Conservation (phyloP, 176 grass and related monocot genomes). For the Rhynchospora breviuscula region DNA sequence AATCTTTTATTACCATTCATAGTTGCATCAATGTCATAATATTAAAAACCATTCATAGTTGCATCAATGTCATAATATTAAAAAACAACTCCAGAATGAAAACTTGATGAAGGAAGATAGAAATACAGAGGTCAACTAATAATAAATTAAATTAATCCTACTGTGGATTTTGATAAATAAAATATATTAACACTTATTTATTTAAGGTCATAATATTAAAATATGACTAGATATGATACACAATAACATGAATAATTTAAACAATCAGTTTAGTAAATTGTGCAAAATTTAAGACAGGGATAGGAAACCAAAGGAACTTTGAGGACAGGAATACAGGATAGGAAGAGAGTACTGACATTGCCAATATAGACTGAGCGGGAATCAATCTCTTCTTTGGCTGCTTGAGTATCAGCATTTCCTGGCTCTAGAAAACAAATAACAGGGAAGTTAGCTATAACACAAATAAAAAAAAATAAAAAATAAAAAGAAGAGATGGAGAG, state of each 20-base stretch:
- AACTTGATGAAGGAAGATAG: background rate
- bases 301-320: background rate
- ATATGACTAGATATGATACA: background rate
- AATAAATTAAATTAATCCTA: background rate
- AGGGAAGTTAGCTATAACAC: background rate
- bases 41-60: background rate
- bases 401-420: conserved; percentile 20
- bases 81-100: background rate
- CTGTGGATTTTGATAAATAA: background rate
- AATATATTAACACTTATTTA: no score
- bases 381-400: conserved; percentile 34
- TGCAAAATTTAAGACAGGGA: background rate
- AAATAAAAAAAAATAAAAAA: background rate
- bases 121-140: background rate
- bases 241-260: background rate
- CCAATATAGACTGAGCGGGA: conserved; percentile 38
- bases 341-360: conserved; percentile 23
- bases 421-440: conserved; percentile 9
- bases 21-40: background rate
- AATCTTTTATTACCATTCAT: background rate
- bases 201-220: background rate
- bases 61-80: background rate
- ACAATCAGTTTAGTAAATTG: background rate
- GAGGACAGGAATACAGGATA: background rate
- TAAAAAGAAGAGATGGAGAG: background rate